A percentile compares a stretch with the other conserved stretches of the same genome.
Conservation (phyloP, 371 early-diverging fungal genomes). For the Apophysomyces variabilis region DNA sequence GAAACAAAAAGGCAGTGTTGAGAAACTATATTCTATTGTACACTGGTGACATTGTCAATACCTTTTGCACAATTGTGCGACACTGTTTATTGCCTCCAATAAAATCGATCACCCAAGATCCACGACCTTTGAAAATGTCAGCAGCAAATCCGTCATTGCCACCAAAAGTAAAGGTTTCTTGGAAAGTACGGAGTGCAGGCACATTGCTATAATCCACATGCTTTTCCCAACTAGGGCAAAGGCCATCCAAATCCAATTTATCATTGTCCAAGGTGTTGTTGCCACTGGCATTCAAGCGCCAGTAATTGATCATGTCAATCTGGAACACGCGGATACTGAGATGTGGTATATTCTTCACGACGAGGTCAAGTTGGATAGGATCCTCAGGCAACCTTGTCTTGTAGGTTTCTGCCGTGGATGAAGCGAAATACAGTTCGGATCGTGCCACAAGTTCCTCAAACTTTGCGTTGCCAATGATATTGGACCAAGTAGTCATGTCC, state of each 20-base stretch:
- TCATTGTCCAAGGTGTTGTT: slow-evolving; percentile 7
- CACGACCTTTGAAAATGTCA: slow-evolving; percentile 42
- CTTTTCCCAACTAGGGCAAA: slow-evolving; percentile 47
- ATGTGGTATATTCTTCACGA: slow-evolving; percentile 39
- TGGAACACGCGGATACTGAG: slow-evolving; percentile 46
- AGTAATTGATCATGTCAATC: slow-evolving; percentile 47
- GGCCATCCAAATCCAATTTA: slow-evolving; percentile 40
- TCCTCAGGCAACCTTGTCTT: slow-evolving; percentile 26
- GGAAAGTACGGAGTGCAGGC: slow-evolving; percentile 21
- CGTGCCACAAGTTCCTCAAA: slow-evolving; percentile 24
- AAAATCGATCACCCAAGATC: slow-evolving; percentile 53
- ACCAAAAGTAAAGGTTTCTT: slow-evolving; percentile 28
- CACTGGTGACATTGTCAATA: neutral
- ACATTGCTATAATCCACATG: slow-evolving; percentile 24
- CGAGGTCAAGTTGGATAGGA: slow-evolving; percentile 20
- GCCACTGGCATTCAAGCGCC: slow-evolving; percentile 22
- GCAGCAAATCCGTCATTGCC: slow-evolving; percentile 24
- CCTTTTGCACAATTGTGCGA: slow-evolving; percentile 50
- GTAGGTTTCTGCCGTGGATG: slow-evolving; percentile 15
- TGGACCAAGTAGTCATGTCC: slow-evolving; percentile 6
- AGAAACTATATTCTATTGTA: too few relatives aligned
- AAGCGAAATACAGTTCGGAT: slow-evolving; percentile 26
- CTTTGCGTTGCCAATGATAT: slow-evolving; percentile 11
- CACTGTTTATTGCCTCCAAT: slow-evolving; percentile 46
- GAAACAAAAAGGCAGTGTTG: neutral